Percentiles rank a stretch among this genome's conserved stretches.
Conservation (phyloP, 1,284 basidiomycete genomes). For the Ganoderma meredithae region DNA sequence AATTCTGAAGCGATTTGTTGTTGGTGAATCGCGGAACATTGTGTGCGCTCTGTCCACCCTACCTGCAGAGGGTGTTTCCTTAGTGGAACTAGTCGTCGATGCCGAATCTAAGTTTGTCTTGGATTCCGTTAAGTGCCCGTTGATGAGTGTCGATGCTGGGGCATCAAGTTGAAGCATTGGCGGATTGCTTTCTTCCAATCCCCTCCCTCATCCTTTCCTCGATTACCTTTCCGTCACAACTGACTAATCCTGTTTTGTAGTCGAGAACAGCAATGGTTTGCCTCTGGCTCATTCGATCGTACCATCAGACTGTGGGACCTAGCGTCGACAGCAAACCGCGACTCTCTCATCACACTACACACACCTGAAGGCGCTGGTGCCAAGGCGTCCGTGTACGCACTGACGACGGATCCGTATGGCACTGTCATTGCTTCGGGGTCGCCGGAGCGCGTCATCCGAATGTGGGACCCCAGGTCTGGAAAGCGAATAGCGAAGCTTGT, state of each 20-base stretch:
- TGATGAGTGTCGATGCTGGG: too few species aligned
- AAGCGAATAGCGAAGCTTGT: constrained; percentile 81
- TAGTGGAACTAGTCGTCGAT: too few species aligned
- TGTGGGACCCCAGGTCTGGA: constrained; percentile 92
- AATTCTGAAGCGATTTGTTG: too few species aligned
- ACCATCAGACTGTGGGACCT: constrained; percentile 96
- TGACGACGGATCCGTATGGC: constrained; percentile 83
- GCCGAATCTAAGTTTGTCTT: too few species aligned
- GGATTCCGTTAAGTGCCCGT: too few species aligned
- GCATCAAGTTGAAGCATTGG: too few species aligned
- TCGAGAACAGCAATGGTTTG: constrained; percentile 84
- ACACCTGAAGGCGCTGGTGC: constrained; percentile 67
- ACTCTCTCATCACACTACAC: constrained; percentile 65
- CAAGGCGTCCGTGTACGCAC: constrained; percentile 83
- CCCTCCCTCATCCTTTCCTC: too few species aligned
- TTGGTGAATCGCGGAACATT: too few species aligned
- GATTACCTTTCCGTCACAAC: too few species aligned
- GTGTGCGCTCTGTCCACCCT: too few species aligned
- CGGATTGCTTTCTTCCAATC: too few species aligned
- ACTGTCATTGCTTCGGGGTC: constrained; percentile 88
- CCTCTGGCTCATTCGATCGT: constrained; percentile 94
- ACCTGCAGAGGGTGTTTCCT: too few species aligned
- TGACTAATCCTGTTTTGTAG: constrained; percentile 44
- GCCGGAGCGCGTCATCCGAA: constrained; percentile 87
- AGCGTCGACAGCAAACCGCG: constrained; percentile 41